phyloP scores from a whole-genome alignment of 1,284 basidiomycete species.

The Cystobasidiaceae sp. region DNA sequence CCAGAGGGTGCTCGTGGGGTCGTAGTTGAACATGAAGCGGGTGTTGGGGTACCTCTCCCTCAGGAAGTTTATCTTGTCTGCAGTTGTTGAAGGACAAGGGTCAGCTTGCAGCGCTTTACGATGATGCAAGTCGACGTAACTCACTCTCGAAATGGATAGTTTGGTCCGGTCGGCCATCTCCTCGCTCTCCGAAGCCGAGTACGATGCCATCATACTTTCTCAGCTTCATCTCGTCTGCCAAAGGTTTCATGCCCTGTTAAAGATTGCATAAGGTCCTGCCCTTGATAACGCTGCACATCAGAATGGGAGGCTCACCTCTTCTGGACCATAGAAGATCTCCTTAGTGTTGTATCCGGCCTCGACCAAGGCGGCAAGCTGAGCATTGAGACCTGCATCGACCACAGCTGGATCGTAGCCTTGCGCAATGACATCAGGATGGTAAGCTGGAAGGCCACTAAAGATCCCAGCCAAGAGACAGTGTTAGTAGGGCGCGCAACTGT shows the following conservation, averaged over 20 bases:
- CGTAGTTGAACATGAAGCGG: not conserved
- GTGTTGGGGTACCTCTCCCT: not conserved
- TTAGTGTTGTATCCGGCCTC: constrained; percentile 21
- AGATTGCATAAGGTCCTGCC: not conserved
- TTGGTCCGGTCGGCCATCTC: not conserved
- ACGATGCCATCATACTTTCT: constrained; percentile 13
- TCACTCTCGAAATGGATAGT: constrained; percentile 1
- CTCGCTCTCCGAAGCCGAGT: constrained; percentile 3
- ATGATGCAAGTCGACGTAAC: too few species aligned
- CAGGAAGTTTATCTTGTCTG: too few species aligned
- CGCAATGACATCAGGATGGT: constrained; percentile 7
- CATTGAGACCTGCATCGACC: not conserved
- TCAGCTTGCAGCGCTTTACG: too few species aligned
- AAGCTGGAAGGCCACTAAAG: not conserved
- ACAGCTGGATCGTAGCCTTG: constrained; percentile 10
- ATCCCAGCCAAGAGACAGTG: not conserved
- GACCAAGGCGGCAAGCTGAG: not conserved
- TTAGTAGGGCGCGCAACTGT: not conserved
- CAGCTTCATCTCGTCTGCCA: not conserved
- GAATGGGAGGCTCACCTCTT: not conserved
- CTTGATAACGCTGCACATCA: not conserved
- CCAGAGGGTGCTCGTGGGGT: not conserved
- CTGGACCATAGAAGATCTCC: constrained; percentile 5
- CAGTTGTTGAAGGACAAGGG: too few species aligned
- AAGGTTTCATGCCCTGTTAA: not conserved